Evolutionary conservation across 306 rosid species (phyloP), one percentile per base, ranked within the genome.

Genomic region (Prunus fruticosa): DNA sequence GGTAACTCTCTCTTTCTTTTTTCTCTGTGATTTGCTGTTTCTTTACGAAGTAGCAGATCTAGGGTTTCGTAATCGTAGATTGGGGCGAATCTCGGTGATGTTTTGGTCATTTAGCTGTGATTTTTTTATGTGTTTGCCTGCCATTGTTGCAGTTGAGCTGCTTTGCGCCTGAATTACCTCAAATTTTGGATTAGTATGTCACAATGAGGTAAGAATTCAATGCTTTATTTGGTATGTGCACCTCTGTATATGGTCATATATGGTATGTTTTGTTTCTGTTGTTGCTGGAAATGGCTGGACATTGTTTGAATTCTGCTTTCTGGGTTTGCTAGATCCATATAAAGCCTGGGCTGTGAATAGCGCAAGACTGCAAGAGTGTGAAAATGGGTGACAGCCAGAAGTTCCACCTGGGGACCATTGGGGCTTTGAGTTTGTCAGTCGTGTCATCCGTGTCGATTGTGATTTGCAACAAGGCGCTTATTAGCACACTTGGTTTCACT

Each of bases 381-480:
- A 70, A 89, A 63, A 91, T 93, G 94, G 93, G 91, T 6, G 95
- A 93, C 72, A 87, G 88, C 67, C 90, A 86, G 74, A 75, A 75
- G 63, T 83, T 86, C 76, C 96, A 89, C 85, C 71, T 91, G 72
- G 96, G 98, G 43, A 93, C 98, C 49, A 19, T 87, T 0, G 98
- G 94, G 58, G 98, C 98, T 15, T 75, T 93, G 86, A 78, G 89
- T 60, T 72, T 93, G 62, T 93, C 98, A 10, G 98, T 93, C 80
- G 92, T 90, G 27, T 93, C 97, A 3, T 93, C 96, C 0, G 97
- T 93, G 14, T 90, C 98, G 0, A 90, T 93, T 78, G 94, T 93
- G 78, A 90, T 93, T 71, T 90, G 98, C 75, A 89, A 93, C 72
- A 93, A 93, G 84, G 91, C 93, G 3, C 79, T 92, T 56, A 88